Evolutionary conservation across 352 stramenopile genomes (phyloP), one percentile per base, ranked within the genome.

Genomic region (Globisporangium emineosum): DNA sequence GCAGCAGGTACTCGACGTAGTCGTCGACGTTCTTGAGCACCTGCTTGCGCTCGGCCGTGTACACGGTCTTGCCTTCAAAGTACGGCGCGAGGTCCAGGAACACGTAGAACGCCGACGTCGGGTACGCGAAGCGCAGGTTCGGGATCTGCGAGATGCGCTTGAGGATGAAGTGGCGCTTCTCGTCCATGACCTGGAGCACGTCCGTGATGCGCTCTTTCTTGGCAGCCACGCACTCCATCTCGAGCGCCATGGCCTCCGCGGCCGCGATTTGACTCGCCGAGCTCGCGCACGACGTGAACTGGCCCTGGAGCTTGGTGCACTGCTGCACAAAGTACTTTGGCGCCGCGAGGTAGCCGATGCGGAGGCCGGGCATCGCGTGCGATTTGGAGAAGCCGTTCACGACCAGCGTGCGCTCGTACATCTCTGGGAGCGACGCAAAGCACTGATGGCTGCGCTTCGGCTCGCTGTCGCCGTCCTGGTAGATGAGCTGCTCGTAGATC

Each of bases 311-410:
- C 56, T 95, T 98, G 17, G 88, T 91, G 52, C 83, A 89, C 30
- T 93, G 83, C 62, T 96, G 87, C 8, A 92, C 86, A 68, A 98
- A 88, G 61, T 81, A 81, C 63, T 81, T 81, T 2, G 85, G 81
- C 0, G 76, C 81, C 17, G 86, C 94, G 52, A 98, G 64, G 79
- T 98, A 98, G 25, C 96, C 97, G 33, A 99, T 81, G 60, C 96
- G 79, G 37, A 98, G 92, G 35, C 97, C 97, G 5, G 96, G 98
- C 97, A 99, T 99, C 35, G 96, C 96, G 70, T 98, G 91, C 32
- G 89, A 92, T 82, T 99, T 99, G 57, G 90, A 98, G 66, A 99
- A 99, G 2, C 97, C 96, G 70, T 99, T 99, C 30, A 99, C 73
- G 21, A 96, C 89, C 37, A 98, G 76, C 47, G 95, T 99, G 23